Base-by-base conservation (phyloP, 768 basidiomycete species). In the Candolleomyces eurysporus region DNA sequence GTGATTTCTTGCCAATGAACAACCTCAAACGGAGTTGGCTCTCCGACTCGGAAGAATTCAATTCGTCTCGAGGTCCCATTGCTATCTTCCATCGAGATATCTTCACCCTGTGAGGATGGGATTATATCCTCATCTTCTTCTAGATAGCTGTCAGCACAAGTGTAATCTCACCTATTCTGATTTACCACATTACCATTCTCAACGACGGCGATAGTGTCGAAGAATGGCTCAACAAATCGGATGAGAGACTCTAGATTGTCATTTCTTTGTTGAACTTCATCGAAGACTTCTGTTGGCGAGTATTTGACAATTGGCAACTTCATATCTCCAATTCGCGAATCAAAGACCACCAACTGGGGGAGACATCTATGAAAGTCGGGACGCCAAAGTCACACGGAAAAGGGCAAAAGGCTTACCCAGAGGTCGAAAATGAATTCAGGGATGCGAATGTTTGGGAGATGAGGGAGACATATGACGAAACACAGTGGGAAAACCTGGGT, bases 381-480 rank as follows among this genome's bases (percentile, higher is more conserved):
- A 69, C 22, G 74, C 65, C 42, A 21, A 59, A 67, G 49, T 40
- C 45, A 59, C 40, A 36, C 19, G 16, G 50, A 21, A 32, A 55
- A 53, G 58, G 61, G 32, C 36, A 26, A 58, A 32, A 54, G 40
- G 52, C 43, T 30, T 57, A 48, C 62, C 62, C 21, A 82, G 68
- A 13, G 5, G 73, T 75, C 9, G 76, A 72, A 31, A 79, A 58
- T 17, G 75, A 68, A 4, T 39, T 5, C 14, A 54, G 4, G 30
- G 53, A 14, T 9, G 82, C 71, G 17, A 88, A 67, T 19, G 82
- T 76, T 11, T 82, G 81, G 10, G 74, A 72, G 32, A 87, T 67
- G 16, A 87, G 69, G 31, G 76, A 74, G 63, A 86, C 72, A 64
- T 87, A 87, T 4, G 84, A 82, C 2, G 85, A 78, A 1, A 85